phyloP scores from a whole-genome alignment of 805 yeast species.

The Ogataea allantospora region DNA sequence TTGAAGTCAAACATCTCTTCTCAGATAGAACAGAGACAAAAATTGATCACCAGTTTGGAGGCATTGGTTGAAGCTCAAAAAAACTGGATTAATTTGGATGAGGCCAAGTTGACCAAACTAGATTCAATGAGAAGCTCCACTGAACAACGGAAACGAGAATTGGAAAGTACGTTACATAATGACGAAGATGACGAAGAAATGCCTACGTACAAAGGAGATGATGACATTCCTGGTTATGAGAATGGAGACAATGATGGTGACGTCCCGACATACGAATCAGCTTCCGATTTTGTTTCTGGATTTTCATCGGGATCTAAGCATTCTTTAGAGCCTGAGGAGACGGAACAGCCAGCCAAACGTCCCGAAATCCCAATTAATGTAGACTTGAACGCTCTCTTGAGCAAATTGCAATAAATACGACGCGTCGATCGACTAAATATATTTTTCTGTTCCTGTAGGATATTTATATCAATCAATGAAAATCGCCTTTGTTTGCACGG shows the following conservation, averaged over 20 bases:
- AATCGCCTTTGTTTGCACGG: conserved; percentile 89
- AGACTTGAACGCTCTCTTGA: conserved; percentile 22
- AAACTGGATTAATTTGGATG: conserved; percentile 32
- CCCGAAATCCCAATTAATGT: conserved; percentile 13
- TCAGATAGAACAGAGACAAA: conserved; percentile 22
- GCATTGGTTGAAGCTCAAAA: conserved; percentile 30
- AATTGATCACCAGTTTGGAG: conserved; percentile 26
- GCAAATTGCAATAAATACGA: conserved; percentile 15
- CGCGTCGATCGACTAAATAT: conserved; percentile 16
- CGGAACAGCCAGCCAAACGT: conserved; percentile 4
- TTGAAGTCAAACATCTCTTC: conserved; percentile 15
- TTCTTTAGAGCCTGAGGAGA: conserved; percentile 4
- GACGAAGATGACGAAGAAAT: conserved; percentile 20
- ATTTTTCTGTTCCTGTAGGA: too few species aligned
- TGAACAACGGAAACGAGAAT: conserved; percentile 24
- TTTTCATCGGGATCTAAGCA: conserved; percentile 5
- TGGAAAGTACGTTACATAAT: conserved; percentile 24
- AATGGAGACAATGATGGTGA: conserved; percentile 7
- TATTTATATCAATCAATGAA: conserved; percentile 15
- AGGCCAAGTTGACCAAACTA: conserved; percentile 22
- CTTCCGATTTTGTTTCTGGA: conserved; percentile 6
- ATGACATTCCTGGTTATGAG: conserved; percentile 8
- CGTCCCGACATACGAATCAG: conserved; percentile 1
- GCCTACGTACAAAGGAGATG: conserved; percentile 8
- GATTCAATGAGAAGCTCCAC: conserved; percentile 18